Conservation (phyloP, 2,329 filamentous ascomycete genomes). For the Tympanopsis confertula region DNA sequence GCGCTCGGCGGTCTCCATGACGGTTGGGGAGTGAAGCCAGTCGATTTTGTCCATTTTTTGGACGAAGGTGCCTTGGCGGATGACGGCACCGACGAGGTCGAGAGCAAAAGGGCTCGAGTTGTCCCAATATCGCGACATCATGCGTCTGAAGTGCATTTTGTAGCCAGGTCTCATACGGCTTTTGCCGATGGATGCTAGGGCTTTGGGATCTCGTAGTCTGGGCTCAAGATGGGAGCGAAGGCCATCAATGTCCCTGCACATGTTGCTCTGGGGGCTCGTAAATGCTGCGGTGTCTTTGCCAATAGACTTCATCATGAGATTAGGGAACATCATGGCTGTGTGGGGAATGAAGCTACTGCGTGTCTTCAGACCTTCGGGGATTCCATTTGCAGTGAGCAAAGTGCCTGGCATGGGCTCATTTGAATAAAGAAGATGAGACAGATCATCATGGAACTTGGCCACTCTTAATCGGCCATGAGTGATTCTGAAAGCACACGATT, state of each 20-base stretch:
- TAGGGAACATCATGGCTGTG: not conserved
- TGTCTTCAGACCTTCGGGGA: not conserved
- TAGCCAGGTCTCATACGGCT: slow-evolving; percentile 15
- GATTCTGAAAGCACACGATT: not conserved
- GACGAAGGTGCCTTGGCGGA: slow-evolving; percentile 54
- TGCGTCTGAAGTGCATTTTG: slow-evolving; percentile 41
- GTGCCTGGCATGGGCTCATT: not conserved
- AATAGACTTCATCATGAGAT: slow-evolving; percentile 5
- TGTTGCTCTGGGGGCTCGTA: slow-evolving; percentile 2
- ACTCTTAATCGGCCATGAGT: not conserved
- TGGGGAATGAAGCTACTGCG: no score
- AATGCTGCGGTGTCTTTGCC: slow-evolving; percentile 6
- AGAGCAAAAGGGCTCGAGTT: slow-evolving; percentile 54
- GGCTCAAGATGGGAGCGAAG: slow-evolving; percentile 16
- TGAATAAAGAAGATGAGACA: not conserved
- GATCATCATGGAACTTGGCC: not conserved
- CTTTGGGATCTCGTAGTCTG: slow-evolving; percentile 27
- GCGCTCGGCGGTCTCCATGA: slow-evolving; percentile 49
- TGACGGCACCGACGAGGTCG: slow-evolving; percentile 52
- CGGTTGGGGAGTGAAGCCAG: slow-evolving; percentile 64
- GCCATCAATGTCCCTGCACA: slow-evolving; percentile 6
- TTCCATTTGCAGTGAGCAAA: not conserved
- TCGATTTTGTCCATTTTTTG: slow-evolving; percentile 68
- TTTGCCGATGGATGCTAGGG: slow-evolving; percentile 6
- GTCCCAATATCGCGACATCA: slow-evolving; percentile 62